A percentile compares a stretch with the other conserved stretches of the same genome.
phyloP scores from a whole-genome alignment of 2,329 filamentous ascomycete species.

The Pseudocercospora ulei region DNA sequence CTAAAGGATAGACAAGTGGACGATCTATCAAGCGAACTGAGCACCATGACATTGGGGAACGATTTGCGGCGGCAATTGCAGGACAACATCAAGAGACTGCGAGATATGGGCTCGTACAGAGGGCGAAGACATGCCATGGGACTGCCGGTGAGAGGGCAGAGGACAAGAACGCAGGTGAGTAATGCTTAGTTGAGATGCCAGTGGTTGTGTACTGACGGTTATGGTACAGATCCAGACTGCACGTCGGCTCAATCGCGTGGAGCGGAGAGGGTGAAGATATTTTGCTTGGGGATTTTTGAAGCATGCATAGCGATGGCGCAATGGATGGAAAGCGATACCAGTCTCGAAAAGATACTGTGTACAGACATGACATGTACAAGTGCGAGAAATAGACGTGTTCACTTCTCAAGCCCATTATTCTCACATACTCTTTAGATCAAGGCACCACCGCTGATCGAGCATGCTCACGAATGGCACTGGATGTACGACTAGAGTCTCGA shows the following conservation, averaged over 20 bases:
- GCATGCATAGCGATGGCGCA: constrained; percentile 21
- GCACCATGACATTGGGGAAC: constrained; percentile 87
- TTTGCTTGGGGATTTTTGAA: background rate
- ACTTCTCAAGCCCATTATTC: too few relatives aligned
- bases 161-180: constrained; percentile 64
- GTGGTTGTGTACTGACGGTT: constrained; percentile 10
- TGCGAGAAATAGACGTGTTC: too few relatives aligned
- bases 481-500: too few relatives aligned
- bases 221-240: constrained; percentile 48
- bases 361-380: constrained; percentile 13
- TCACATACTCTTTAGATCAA: too few relatives aligned
- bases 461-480: too few relatives aligned
- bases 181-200: constrained; percentile 1
- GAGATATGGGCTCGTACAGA: constrained; percentile 82
- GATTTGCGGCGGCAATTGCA: constrained; percentile 67
- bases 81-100: constrained; percentile 76
- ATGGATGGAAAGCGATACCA: background rate
- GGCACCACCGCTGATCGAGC: too few relatives aligned
- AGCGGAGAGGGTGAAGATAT: constrained; percentile 39
- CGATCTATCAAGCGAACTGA: constrained; percentile 72
- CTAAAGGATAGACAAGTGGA: constrained; percentile 67
- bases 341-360: constrained; percentile 10
- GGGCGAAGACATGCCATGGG: constrained; percentile 87
- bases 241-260: constrained; percentile 50
- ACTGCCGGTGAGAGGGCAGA: constrained; percentile 82